Evolutionary conservation across 257 asterid genomes (phyloP), one percentile per base, ranked within the genome.

Genomic region (Fraxinus anomala): DNA sequence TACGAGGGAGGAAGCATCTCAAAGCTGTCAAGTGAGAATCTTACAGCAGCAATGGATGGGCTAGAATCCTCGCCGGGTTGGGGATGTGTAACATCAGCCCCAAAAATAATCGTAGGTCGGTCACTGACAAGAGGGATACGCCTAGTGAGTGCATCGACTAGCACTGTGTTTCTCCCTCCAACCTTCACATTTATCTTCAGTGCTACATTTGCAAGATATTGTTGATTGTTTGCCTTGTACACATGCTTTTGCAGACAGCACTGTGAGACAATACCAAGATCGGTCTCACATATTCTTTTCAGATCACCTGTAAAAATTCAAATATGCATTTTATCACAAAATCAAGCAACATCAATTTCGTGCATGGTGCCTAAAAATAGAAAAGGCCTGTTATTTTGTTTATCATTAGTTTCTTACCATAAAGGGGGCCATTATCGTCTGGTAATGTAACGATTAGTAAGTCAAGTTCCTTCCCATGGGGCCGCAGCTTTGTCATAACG

Each of bases 31-130:
- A 74, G 2, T 28, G 37, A 65, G 51, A 19, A 72, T 79, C 87
- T 10, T 89, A 93, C 99, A 65, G 99, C 99, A 19, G 99, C 99
- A 86, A 95, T 95, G 4, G 99, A 95, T 16, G 99, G 99, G 76
- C 99, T 95, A n/a, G 99, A 90, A 80, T 95, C 99, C 87, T 95
- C 99, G 28, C 99, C 99, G 51, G 98, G 99, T 65, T 93, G 98
- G 28, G 98, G 98, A 82, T 95, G 99, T 37, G 99, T 95, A 75
- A 95, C 99, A 84, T 95, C 99, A 77, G 99, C 99, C 70, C 99
- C 99, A 77, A 95, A 95, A 42, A 95, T 95, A 70, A 95, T 95
- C 6, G 99, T 95, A 21, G 99, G 98, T 26, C 87, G 83, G 79
- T 95, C 98, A 73, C 94, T 93, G 70, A 95, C 99, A 9, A 93